Evolutionary conservation across 1,139 yeast genomes (phyloP), one percentile per base, ranked within the genome.

Genomic region (Yamadazyma siamensis): DNA sequence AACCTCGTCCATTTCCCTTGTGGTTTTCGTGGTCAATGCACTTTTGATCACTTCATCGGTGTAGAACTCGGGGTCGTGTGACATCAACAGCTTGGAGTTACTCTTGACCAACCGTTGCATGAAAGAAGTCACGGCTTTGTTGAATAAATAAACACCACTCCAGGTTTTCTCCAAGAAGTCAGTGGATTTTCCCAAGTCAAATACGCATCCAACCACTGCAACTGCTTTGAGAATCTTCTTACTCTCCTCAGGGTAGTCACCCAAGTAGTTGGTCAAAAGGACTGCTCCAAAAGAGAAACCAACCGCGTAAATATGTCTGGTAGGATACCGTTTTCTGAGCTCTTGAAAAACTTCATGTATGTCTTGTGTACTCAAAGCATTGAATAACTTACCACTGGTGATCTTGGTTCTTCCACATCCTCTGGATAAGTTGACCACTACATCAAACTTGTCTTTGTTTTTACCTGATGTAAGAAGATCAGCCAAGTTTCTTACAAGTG

Each of bases 201-300:
- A 89, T 10, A 96, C 95, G 40, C 80, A 74, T 6, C 87, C 85
- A 22, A 87, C 64, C 9, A 79, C 59, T 15, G 75, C 71, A 4
- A 91, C 88, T 6, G 88, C 85, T 25, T 72, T 68, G 29, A 88
- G 56, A 23, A 69, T 62, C 15, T 29, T 27, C 10, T 25, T 28
- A 9, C 74, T 55, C 19, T 66, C 58, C 4, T 45, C 47, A 4
- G 56, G 55, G 14, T 81, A 82, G 47, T 77, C 80, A 21, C 94
- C 95, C 23, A 89, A 55, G 52, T 82, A 88, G 53, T 89, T 88
- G 20, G 85, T 73, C 36, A 87, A 60, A 36, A 87, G 71, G 1
- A 84, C 75, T 1, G 87, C 91, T n/a, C 97, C 97, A 44, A 89
- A 79, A 7, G 95, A 85, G 51, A 82, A 83, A 1, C 96, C 96